A percentile compares a stretch with the other conserved stretches of the same genome.
These are phyloP conservation scores for Peniophora sp. DNA, from an alignment of 1,284 basidiomycete genomes.

Conservation along the genomic window DNA sequence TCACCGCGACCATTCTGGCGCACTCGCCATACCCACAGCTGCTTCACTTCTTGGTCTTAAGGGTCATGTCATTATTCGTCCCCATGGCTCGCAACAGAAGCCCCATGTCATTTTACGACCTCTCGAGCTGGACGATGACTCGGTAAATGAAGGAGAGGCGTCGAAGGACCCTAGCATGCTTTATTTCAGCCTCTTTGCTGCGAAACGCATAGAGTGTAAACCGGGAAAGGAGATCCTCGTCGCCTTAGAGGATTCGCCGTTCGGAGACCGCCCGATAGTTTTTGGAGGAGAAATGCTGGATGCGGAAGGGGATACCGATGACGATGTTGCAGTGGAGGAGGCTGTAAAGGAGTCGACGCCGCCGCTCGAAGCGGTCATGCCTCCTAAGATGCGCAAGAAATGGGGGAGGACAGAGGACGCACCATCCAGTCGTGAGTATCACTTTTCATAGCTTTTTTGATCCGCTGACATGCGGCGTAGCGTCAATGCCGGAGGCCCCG, in stretches of 20 bases:
- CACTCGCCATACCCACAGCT: conserved; percentile 22
- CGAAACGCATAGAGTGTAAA: conserved; percentile 57
- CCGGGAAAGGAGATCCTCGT: conserved; percentile 61
- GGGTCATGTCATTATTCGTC: conserved; percentile 44
- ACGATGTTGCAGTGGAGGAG: conserved; percentile 16
- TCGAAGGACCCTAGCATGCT: conserved; percentile 24
- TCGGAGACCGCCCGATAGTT: conserved; percentile 46
- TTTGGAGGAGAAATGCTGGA: conserved; percentile 41
- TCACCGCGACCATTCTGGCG: conserved; percentile 3
- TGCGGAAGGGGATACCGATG: conserved; percentile 26
- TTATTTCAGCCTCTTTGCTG: conserved; percentile 54
- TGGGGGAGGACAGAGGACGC: conserved; percentile 42
- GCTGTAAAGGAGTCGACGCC: conserved; percentile 19
- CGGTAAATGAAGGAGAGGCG: conserved; percentile 27
- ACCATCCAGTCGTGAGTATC: conserved; percentile 27
- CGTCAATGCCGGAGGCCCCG: conserved; percentile 1
- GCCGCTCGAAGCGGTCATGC: conserved; percentile 21
- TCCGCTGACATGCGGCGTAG: not conserved
- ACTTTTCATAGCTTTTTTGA: not conserved
- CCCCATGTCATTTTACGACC: conserved; percentile 52
- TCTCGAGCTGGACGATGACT: conserved; percentile 38
- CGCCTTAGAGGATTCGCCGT: conserved; percentile 42
- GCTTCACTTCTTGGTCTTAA: conserved; percentile 47
- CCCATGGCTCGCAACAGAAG: conserved; percentile 50
- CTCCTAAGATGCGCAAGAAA: conserved; percentile 51